Conservation (phyloP, 73 alveolate species). For the Blepharisma japonicum region DNA sequence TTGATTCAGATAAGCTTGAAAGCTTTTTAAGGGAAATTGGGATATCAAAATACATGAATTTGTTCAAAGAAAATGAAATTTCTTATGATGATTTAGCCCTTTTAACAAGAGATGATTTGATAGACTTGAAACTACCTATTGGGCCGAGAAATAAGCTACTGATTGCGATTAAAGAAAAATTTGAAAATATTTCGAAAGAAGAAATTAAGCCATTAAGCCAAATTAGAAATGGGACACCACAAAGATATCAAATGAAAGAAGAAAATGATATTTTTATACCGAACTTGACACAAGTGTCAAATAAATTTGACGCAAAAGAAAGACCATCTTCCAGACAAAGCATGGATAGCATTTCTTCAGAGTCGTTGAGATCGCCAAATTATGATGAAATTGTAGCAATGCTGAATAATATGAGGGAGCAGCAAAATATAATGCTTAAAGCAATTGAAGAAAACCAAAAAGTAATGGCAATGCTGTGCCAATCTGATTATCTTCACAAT, state of each 20-base stretch:
- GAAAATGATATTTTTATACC: background rate
- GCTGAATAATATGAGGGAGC: background rate
- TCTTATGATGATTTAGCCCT: background rate
- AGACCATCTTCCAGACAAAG: constrained; percentile 15
- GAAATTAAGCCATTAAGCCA: background rate
- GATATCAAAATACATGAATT: background rate
- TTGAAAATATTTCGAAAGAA: background rate
- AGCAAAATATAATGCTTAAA: background rate
- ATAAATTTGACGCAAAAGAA: background rate
- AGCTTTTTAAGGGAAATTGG: background rate
- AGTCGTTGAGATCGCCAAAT: background rate
- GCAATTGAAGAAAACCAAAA: constrained; percentile 23
- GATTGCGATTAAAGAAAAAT: background rate
- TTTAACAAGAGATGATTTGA: constrained; percentile 2
- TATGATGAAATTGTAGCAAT: background rate
- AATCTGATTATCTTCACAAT: no score
- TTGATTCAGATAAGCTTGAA: background rate
- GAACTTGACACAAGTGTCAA: background rate
- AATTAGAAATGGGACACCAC: background rate
- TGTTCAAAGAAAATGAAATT: background rate
- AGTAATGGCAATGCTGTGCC: background rate
- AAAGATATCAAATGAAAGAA: background rate
- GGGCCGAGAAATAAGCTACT: constrained; percentile 17
- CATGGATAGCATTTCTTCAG: background rate
- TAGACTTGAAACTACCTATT: background rate